Percentiles rank a stretch among this genome's conserved stretches.
phyloP scores from a whole-genome alignment of 2,329 filamentous ascomycete species.

The Xylaria sp. region DNA sequence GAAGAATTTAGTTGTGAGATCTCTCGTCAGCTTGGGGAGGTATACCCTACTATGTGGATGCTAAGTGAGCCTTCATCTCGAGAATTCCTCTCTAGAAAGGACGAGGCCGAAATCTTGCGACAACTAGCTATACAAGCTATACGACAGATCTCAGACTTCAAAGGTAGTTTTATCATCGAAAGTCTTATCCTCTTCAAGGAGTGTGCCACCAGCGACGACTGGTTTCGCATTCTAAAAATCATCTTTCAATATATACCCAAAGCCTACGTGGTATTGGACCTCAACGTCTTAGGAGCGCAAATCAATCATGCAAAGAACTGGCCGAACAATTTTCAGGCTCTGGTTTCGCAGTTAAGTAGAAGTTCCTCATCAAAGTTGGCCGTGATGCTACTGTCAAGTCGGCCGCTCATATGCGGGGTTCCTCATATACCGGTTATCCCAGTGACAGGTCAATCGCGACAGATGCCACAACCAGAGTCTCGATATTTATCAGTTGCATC shows the following conservation, averaged over 20 bases:
- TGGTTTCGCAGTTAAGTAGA: constrained; percentile 11
- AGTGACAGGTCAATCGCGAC: not conserved
- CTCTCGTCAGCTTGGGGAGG: constrained; percentile 11
- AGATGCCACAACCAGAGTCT: not conserved
- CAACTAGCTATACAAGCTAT: constrained; percentile 22
- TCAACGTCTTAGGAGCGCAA: constrained; percentile 1
- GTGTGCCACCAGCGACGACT: constrained; percentile 6
- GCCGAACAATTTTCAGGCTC: constrained; percentile 9
- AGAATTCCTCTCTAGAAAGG: constrained; percentile 6
- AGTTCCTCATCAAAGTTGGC: constrained; percentile 14
- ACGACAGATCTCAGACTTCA: not conserved
- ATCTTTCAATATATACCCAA: constrained; percentile 18
- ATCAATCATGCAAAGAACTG: constrained; percentile 17
- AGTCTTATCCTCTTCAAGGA: not conserved
- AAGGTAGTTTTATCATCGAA: constrained; percentile 7
- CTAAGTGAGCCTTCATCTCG: constrained; percentile 20
- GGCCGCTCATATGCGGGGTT: not conserved
- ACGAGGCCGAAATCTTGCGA: constrained; percentile 17
- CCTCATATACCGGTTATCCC: not conserved
- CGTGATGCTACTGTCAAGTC: constrained; percentile 21
- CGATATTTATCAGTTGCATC: not conserved
- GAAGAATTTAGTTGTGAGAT: constrained; percentile 19
- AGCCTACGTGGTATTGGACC: constrained; percentile 6
- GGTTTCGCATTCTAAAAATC: constrained; percentile 6
- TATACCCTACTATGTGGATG: constrained; percentile 24